Evolutionary conservation across 2,329 filamentous ascomycete genomes (phyloP).

Genomic region (Myriosclerotinia duriaeana): DNA sequence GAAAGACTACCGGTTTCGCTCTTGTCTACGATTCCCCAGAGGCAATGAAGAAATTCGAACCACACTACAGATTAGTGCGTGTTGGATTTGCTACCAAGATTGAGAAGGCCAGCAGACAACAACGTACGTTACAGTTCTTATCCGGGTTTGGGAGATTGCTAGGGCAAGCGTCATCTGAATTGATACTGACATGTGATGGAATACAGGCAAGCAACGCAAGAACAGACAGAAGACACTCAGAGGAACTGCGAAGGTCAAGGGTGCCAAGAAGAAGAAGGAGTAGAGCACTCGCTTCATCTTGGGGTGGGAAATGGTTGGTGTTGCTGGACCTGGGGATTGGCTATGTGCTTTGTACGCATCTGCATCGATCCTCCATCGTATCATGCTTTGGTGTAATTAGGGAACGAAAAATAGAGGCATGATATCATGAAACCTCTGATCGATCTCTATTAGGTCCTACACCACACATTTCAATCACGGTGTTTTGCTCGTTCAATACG

Average conservation of each 20-base stretch:
- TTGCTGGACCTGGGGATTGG: slow-evolving; percentile 37
- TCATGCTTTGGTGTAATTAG: slow-evolving; percentile 32
- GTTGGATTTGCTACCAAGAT: slow-evolving; percentile 91
- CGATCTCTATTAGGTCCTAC: slow-evolving; percentile 30
- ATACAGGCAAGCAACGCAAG: slow-evolving; percentile 98
- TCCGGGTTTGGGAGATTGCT: slow-evolving; percentile 9
- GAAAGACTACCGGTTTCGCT: slow-evolving; percentile 98
- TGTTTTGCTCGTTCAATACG: slow-evolving; percentile 31
- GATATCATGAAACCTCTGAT: slow-evolving; percentile 32
- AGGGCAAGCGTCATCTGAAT: background rate
- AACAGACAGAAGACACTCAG: slow-evolving; percentile 99
- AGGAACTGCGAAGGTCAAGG: slow-evolving; percentile 98
- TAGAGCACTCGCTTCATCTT: slow-evolving; percentile 51
- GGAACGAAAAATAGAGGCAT: slow-evolving; percentile 32
- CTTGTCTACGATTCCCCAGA: slow-evolving; percentile 98
- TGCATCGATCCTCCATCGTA: slow-evolving; percentile 35
- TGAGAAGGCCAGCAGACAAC: slow-evolving; percentile 97
- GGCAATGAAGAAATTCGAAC: slow-evolving; percentile 99
- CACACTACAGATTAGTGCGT: slow-evolving; percentile 92
- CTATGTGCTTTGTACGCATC: slow-evolving; percentile 38
- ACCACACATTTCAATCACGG: slow-evolving; percentile 36
- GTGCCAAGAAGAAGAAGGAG: slow-evolving; percentile 91
- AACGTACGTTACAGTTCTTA: slow-evolving; percentile 70
- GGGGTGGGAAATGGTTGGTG: slow-evolving; percentile 37
- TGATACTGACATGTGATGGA: slow-evolving; percentile 32